Conservation (phyloP, 2,329 filamentous ascomycete genomes). For the Fusarium transvaalense region DNA sequence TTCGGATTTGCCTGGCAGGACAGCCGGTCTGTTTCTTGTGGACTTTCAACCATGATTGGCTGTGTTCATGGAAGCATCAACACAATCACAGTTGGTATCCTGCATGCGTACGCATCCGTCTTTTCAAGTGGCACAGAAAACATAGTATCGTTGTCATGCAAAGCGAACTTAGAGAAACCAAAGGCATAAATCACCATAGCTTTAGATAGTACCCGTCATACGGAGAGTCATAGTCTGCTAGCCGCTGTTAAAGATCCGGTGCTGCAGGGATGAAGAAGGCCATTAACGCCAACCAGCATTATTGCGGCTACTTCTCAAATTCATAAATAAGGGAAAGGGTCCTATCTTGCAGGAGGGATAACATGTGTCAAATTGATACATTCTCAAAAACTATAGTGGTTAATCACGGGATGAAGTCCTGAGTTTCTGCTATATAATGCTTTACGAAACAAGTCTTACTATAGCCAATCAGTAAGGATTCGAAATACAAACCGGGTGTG, state of each 20-base stretch:
- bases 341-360: background rate
- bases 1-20: background rate
- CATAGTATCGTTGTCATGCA: background rate
- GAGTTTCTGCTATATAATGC: slow-evolving; percentile 5
- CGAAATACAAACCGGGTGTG: slow-evolving; percentile 15
- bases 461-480: slow-evolving; percentile 41
- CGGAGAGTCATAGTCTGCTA: background rate
- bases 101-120: background rate
- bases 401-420: rapidly evolving
- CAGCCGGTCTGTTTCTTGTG: background rate
- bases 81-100: background rate
- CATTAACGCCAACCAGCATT: background rate
- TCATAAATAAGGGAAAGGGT: too few relatives aligned
- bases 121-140: background rate
- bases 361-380: background rate
- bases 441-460: background rate
- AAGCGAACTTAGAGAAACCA: background rate
- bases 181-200: too few relatives aligned
- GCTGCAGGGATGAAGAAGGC: background rate
- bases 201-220: background rate
- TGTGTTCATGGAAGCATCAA: background rate
- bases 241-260: background rate
- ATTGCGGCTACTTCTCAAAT: background rate
- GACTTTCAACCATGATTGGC: background rate
- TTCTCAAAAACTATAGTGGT: background rate